These are phyloP conservation scores for Vitellaria paradoxa DNA, from an alignment of 179 eudicot genomes.

Conservation along the genomic window DNA sequence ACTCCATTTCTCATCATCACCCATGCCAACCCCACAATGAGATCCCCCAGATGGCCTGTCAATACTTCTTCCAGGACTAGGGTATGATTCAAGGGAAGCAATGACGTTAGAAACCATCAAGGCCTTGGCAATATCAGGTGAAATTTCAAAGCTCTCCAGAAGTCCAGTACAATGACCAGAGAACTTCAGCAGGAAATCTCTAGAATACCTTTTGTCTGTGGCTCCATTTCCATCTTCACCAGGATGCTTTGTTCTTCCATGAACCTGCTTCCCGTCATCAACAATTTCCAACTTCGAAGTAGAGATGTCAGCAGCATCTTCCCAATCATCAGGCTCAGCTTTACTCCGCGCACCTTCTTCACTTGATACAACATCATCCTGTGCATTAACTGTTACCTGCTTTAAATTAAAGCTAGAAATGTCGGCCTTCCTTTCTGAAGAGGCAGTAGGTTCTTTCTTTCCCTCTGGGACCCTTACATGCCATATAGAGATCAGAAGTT, in stretches of 20 bases:
- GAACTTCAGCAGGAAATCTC: constrained; percentile 81
- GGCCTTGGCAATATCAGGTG: constrained; percentile 48
- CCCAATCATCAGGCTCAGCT: constrained; percentile 93
- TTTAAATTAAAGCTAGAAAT: constrained; percentile 24
- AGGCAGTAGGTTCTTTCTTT: constrained; percentile 36
- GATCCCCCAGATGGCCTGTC: constrained; percentile 52
- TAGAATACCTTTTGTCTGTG: constrained; percentile 56
- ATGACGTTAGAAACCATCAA: no score
- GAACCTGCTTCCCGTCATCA: constrained; percentile 23
- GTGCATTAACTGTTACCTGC: constrained; percentile 28
- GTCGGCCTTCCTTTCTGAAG: constrained; percentile 29
- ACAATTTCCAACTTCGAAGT: constrained; percentile 54
- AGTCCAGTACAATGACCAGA: constrained; percentile 59
- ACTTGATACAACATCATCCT: constrained; percentile 25
- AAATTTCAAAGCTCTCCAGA: constrained; percentile 59
- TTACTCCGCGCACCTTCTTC: constrained; percentile 43
- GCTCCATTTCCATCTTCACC: constrained; percentile 32
- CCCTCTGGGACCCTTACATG: constrained; percentile 81
- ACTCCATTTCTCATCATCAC: constrained; percentile 69
- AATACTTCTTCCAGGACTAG: constrained; percentile 27
- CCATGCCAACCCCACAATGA: constrained; percentile 52
- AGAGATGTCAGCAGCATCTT: constrained; percentile 82
- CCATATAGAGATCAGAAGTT: constrained; percentile 70
- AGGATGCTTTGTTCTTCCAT: constrained; percentile 17
- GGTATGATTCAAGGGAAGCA: no score